Base-by-base conservation (phyloP, 345 rosid genomes). In the Theobroma cacao region DNA sequence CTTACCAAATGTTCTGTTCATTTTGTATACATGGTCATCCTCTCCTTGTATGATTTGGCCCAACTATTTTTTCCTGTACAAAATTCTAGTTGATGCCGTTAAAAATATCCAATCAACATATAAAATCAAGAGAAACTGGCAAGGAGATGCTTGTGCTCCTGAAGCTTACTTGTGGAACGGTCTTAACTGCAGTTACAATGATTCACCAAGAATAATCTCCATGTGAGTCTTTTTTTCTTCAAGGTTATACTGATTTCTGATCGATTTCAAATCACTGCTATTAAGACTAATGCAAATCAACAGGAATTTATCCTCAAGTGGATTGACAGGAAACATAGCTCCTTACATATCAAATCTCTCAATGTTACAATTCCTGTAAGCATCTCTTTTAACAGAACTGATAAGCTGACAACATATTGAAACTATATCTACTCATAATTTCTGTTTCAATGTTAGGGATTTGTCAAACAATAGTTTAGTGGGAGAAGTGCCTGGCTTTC, bases 91-190 rank as follows among this genome's bases (percentile, higher is more conserved):
- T 63, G 81, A 79, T 70, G 85, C 83, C 31, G 71, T 86, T 20
- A 33, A 7, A 33, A 72, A 81, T 24, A 77, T 86, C 61, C 75
- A 78, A 77, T 65, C 80, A 47, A 18, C 22, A 1, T 77, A 86
- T 55, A 28, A 55, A 12, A 20, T 84, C 9, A 72, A 43, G 26
- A 84, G 61, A 71, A 76, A 78, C 33, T 84, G 83, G 87, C 87
- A 86, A 82, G 87, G 89, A 77, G 89, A 86, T 75, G 87, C 87
- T 30, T 84, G 85, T 78, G 74, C 69, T 24, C 87, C 89, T 13
- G 62, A 40, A 48, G 58, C 2, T 3, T 82, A 24, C 33, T 22
- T 58, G 17, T 86, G 87, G 89, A 60, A 75, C 1, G 87, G 84
- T 22, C 73, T 86, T 38, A 64, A 56, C 73, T 82, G 89, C 79